Percentiles rank a stretch among this genome's conserved stretches.
Conservation (phyloP, 2,329 filamentous ascomycete species). For the Paecilomyces fulvus region DNA sequence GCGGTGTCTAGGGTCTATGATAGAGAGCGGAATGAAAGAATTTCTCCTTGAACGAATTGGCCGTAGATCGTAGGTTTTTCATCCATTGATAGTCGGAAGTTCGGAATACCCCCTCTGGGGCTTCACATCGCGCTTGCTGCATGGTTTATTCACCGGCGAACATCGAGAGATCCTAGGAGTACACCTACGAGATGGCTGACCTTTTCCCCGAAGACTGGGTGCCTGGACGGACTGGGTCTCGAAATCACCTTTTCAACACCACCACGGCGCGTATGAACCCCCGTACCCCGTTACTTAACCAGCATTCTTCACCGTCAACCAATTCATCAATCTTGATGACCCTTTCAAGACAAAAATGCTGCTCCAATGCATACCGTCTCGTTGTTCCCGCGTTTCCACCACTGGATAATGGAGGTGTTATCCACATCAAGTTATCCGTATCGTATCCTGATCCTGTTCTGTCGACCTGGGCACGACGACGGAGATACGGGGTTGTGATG, state of each 20-base stretch:
- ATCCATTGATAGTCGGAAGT: too few relatives aligned
- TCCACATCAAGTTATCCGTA: slow-evolving; percentile 53
- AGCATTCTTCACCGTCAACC: slow-evolving; percentile 66
- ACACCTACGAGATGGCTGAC: neutral
- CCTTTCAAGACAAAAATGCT: slow-evolving; percentile 58
- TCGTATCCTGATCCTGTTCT: neutral
- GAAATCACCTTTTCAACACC: slow-evolving; percentile 18
- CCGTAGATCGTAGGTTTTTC: too few relatives aligned
- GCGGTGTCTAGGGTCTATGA: neutral
- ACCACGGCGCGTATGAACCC: slow-evolving; percentile 55
- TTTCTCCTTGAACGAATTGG: neutral
- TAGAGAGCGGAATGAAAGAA: neutral
- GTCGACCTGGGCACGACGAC: slow-evolving; percentile 35
- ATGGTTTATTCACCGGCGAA: neutral
- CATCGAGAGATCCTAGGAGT: neutral
- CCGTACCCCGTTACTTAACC: slow-evolving; percentile 80
- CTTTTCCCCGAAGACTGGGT: too few relatives aligned
- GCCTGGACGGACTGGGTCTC: too few relatives aligned
- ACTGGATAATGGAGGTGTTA: slow-evolving; percentile 67
- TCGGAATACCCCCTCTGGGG: too few relatives aligned
- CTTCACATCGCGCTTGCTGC: too few relatives aligned
- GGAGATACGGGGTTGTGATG: slow-evolving; percentile 74
- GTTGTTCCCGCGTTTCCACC: slow-evolving; percentile 80
- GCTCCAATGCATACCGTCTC: slow-evolving; percentile 71
- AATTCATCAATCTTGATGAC: slow-evolving; percentile 53